Conservation (phyloP, 345 rosid genomes). For the Hibiscus tridactylites region DNA sequence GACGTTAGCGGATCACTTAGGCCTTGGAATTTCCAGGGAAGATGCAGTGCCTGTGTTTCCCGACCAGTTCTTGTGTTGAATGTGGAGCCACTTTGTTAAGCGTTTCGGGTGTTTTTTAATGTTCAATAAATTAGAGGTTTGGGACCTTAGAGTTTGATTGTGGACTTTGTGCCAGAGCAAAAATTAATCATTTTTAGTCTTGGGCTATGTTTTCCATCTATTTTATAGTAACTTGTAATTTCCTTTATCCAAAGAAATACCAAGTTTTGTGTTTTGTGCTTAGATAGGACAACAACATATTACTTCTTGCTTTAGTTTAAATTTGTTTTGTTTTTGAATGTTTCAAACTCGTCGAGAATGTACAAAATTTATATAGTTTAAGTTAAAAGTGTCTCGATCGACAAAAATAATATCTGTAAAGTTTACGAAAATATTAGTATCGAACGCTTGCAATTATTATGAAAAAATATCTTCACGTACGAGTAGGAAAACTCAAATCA, state of each 20-base stretch:
- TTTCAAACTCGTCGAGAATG: too few species aligned
- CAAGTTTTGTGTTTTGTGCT: neutral
- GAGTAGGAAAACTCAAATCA: too few species aligned
- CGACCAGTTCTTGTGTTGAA: neutral
- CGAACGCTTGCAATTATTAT: too few species aligned
- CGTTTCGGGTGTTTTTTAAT: neutral
- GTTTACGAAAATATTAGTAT: too few species aligned
- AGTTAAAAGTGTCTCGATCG: too few species aligned
- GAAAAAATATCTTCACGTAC: too few species aligned
- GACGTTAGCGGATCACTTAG: slow-evolving; percentile 13
- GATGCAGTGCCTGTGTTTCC: slow-evolving; percentile 1
- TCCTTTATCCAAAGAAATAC: neutral
- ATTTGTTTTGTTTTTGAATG: too few species aligned
- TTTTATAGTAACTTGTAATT: neutral
- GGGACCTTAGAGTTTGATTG: neutral
- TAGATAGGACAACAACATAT: too few species aligned
- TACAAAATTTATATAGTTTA: too few species aligned
- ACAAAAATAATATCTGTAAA: too few species aligned
- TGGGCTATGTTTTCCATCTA: neutral
- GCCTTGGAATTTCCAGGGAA: neutral
- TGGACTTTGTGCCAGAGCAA: neutral
- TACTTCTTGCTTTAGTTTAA: too few species aligned
- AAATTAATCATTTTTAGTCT: neutral
- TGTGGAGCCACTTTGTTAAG: neutral
- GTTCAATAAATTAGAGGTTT: neutral